Evolutionary conservation across 2,329 filamentous ascomycete species (phyloP).

Genomic region (Aspergillus fumigatus): DNA sequence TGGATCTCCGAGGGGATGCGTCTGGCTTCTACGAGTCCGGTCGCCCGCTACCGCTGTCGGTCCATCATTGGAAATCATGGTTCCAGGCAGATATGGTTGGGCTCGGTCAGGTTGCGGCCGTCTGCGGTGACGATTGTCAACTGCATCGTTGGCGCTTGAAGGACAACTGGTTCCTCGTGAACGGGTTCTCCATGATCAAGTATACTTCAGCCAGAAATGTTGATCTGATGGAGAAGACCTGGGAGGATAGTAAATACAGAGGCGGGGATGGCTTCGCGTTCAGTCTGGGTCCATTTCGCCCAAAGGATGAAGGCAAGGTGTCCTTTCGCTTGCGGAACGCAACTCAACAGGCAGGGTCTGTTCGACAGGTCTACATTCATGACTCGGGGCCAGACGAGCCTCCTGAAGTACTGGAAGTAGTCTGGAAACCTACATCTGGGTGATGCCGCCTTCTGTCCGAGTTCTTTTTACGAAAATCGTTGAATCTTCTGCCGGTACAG

Average conservation of each 20-base stretch:
- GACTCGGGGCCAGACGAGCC: conserved; percentile 9
- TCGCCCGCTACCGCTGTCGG: conserved; percentile 41
- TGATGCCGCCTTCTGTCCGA: neutral
- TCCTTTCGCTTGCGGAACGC: conserved; percentile 45
- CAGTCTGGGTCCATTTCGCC: conserved; percentile 47
- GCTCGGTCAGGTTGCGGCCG: conserved; percentile 42
- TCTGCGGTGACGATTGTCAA: conserved; percentile 51
- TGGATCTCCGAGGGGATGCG: conserved; percentile 49
- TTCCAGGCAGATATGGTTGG: conserved; percentile 41
- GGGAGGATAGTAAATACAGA: conserved; percentile 38
- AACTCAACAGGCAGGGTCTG: conserved; percentile 34
- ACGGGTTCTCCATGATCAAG: conserved; percentile 52
- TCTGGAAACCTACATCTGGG: conserved; percentile 12
- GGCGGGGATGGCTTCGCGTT: conserved; percentile 42
- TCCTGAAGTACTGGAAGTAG: conserved; percentile 20
- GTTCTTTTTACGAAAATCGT: neutral
- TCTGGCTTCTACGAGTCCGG: conserved; percentile 57
- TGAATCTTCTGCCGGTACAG: neutral
- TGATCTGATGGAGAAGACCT: conserved; percentile 49
- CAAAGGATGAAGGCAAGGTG: conserved; percentile 42
- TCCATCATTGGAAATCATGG: conserved; percentile 58
- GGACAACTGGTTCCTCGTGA: conserved; percentile 43
- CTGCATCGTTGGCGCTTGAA: conserved; percentile 47
- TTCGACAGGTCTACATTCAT: conserved; percentile 51
- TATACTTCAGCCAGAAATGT: conserved; percentile 40